Conservation (phyloP, 306 rosid genomes). For the Cucumis sativus region DNA sequence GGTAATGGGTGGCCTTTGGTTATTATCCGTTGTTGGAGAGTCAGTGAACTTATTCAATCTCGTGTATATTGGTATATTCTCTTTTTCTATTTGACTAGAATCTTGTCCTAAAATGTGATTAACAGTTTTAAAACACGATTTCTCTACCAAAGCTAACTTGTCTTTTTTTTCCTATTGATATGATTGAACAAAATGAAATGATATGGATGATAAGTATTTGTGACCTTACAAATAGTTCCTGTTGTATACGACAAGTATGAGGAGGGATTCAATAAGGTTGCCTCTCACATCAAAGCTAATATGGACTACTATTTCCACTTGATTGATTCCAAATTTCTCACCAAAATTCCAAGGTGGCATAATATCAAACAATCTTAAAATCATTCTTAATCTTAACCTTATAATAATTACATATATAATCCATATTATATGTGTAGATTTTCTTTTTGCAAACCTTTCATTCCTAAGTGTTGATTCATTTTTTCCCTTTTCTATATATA, state of each 20-base stretch:
- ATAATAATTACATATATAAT: too few species aligned
- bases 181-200: not conserved
- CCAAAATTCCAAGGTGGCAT: not conserved
- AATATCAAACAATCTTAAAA: not conserved
- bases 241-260: not conserved
- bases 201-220: not conserved
- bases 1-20: slow-evolving; percentile 39
- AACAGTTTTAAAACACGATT: too few species aligned
- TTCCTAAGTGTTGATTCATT: too few species aligned
- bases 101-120: too few species aligned
- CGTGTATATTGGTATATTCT: slow-evolving; percentile 25
- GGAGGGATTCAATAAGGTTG: not conserved
- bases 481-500: too few species aligned
- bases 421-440: too few species aligned
- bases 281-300: not conserved
- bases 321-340: not conserved
- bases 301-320: not conserved
- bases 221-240: not conserved
- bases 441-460: too few species aligned
- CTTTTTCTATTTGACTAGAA: not conserved
- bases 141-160: not conserved
- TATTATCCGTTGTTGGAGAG: slow-evolving; percentile 38
- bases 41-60: slow-evolving; percentile 19
- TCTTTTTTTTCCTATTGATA: not conserved
- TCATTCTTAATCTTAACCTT: too few species aligned